Evolutionary conservation across 1,284 basidiomycete species (phyloP), one percentile per base, ranked within the genome.

Genomic region (Ustilago crameri): DNA sequence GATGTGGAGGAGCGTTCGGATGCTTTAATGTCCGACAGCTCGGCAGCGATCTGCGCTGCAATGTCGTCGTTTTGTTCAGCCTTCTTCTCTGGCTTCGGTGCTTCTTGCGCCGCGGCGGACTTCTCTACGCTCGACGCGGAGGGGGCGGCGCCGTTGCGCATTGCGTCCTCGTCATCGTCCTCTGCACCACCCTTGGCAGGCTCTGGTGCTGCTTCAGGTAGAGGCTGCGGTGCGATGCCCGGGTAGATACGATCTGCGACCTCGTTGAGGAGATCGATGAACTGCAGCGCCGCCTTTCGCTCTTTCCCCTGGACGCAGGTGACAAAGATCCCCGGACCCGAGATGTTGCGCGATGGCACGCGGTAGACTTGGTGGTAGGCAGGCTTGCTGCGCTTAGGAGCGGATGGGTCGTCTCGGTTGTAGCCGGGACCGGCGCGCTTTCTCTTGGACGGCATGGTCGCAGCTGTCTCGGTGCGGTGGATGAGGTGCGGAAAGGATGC

Each of bases 261-360:
- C 44, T 82, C 80, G 23, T 77, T 70, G 26, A 82, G 45, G 23
- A 72, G n/a, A 12, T 78, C 78, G 30, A 75, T 61, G 17, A 82
- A 71, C 43, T 82, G 76, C 17, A 73, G 32, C 10, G 77, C 79
- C 10, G 79, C 79, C 51, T 81, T 82, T 24, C 78, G 59, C 51
- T 82, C 80, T 38, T 73, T 76, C 5, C 71, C 64, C 35, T 75
- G 65, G 9, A 73, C 67, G 38, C 75, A 78, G 17, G 77, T 76
- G 35, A 79, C 63, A 44, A 78, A 78, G 45, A 82, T 76, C 23
- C 77, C 80, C 0, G 65, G 75, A 10, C 76, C 76, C 1, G 59
- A 59, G 18, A 75, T 72, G 58, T 52, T 54, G 24, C 49, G 55
- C 17, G 74, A 60, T 3, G 62, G 30, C 18, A 69, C 12, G 10